Base-by-base conservation (phyloP, 495 filamentous ascomycete species). In the Clohesyomyces aquaticus region DNA sequence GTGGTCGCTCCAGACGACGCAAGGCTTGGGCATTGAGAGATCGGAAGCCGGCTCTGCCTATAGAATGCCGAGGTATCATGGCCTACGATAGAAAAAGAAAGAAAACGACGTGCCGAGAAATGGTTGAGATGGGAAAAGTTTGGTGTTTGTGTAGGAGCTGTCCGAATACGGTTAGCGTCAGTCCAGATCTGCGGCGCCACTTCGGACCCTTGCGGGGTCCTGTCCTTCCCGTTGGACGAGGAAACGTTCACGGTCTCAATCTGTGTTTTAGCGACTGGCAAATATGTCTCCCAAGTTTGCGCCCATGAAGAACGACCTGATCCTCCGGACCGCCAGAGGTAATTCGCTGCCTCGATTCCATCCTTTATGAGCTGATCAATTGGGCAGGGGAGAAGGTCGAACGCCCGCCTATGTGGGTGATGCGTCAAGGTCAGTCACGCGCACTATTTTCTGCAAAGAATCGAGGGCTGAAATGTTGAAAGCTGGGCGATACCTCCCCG, bases 401-500 rank as follows among this genome's bases (percentile, higher is more conserved):
- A 72, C 86, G 93, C 55, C 86, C 95, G 56, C 94, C 94, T 49
- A 88, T 94, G 77, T 98, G 94, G 95, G 91, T 98, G 71, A 98
- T 98, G 94, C 89, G 94, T 76, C 94, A 97, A 85, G 92, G 92
- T 93, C 80, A 68, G 73, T 61, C 16, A 27, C 26, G 22, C 27
- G 4, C 16, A 14, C 4, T 56, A 4, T 49, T 19, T 8, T 45
- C 21, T 23, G n/a, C 16, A 8, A 16, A 21, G 51, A 38, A 26
- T 35, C 1, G 32, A 16, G 14, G 9, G 68, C 63, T 32, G 48
- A 63, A 32, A 23, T 1, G 43, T 67, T 32, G 55, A 62, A 64
- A 96, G 94, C 94, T 72, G 94, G 94, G 61, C 88, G 94, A 71
- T 98, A 98, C 75, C 91, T 98, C 49, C 94, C 94, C 50, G 94